Percentiles rank a stretch among this genome's conserved stretches.
Conservation (phyloP, 768 basidiomycete species). For the Amanita thiersii region DNA sequence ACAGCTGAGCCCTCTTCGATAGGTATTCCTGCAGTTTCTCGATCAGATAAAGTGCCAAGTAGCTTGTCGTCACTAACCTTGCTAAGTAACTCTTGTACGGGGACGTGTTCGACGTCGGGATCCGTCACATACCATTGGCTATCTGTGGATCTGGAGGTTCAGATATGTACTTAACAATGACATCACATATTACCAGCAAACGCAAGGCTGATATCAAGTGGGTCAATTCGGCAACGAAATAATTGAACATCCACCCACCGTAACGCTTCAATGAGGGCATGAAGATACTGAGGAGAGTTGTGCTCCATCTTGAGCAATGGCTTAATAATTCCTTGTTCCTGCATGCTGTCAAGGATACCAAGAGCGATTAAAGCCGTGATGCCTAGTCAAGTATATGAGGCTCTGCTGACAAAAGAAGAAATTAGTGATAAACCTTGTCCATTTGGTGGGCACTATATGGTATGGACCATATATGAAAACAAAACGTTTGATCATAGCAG, state of each 20-base stretch:
- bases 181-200: slow-evolving; percentile 62
- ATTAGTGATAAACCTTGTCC: slow-evolving; percentile 60
- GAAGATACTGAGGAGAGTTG: slow-evolving; percentile 86
- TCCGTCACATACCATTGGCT: slow-evolving; percentile 90
- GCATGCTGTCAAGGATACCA: slow-evolving; percentile 85
- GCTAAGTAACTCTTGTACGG: slow-evolving; percentile 77
- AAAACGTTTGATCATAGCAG: too few species aligned
- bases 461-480: background rate
- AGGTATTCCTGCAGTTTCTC: slow-evolving; percentile 63
- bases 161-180: background rate
- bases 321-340: slow-evolving; percentile 60
- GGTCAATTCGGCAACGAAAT: background rate
- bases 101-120: slow-evolving; percentile 69
- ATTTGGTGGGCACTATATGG: slow-evolving; percentile 81
- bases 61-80: slow-evolving; percentile 39
- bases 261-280: slow-evolving; percentile 78
- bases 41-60: background rate
- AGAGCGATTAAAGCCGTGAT: slow-evolving; percentile 89
- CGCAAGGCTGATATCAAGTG: slow-evolving; percentile 35
- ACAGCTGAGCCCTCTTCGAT: slow-evolving; percentile 66
- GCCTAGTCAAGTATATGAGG: slow-evolving; percentile 27
- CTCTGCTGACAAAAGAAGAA: background rate
- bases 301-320: slow-evolving; percentile 78
- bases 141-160: slow-evolving; percentile 34
- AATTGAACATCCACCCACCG: slow-evolving; percentile 35